These are phyloP conservation scores for Collybia sordida DNA, from an alignment of 768 basidiomycete species.

Conservation along the genomic window DNA sequence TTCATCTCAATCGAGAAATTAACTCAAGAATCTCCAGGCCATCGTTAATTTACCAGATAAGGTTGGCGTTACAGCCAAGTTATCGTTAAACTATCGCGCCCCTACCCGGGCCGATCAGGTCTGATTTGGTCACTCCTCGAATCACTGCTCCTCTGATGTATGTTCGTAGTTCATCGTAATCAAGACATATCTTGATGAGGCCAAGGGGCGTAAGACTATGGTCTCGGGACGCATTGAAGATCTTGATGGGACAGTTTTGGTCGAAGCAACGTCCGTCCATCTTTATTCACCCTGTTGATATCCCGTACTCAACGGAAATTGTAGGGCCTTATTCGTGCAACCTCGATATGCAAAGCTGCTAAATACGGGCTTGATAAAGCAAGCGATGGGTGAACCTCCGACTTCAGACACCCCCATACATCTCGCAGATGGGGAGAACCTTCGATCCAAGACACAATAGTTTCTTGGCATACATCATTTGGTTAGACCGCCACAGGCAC, in stretches of 20 bases:
- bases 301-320: not conserved
- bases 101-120: slow-evolving; percentile 91
- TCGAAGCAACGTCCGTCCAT: slow-evolving; percentile 72
- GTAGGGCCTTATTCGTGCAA: slow-evolving; percentile 84
- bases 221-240: slow-evolving; percentile 78
- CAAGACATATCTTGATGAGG: slow-evolving; percentile 61
- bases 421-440: slow-evolving; percentile 38
- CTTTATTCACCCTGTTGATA: not conserved
- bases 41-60: slow-evolving; percentile 82
- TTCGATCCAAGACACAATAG: slow-evolving; percentile 3
- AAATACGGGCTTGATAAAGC: slow-evolving; percentile 54
- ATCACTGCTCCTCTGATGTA: not conserved
- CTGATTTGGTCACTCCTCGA: not conserved
- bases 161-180: slow-evolving; percentile 76
- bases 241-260: slow-evolving; percentile 76
- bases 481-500: no score
- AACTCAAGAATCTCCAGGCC: slow-evolving; percentile 50
- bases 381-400: slow-evolving; percentile 64
- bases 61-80: slow-evolving; percentile 89
- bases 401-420: slow-evolving; percentile 32
- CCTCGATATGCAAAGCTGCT: slow-evolving; percentile 85
- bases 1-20: not conserved
- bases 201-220: slow-evolving; percentile 74
- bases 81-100: slow-evolving; percentile 79
- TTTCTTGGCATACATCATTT: no score